phyloP scores from a whole-genome alignment of 331 rosid species.

The Pyracantha coccinea region DNA sequence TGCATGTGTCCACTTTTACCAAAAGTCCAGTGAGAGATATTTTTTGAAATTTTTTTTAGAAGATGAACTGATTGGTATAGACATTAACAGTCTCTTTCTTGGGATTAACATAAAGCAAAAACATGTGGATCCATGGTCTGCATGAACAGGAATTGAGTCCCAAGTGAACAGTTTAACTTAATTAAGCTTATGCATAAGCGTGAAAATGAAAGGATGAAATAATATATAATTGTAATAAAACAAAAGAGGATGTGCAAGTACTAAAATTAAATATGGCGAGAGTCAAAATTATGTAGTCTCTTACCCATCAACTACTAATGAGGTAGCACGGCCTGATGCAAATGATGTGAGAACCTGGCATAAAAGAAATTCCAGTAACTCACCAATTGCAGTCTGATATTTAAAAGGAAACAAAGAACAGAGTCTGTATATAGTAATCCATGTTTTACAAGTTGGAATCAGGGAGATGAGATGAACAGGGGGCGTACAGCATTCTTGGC shows the following conservation, averaged over 20 bases:
- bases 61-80: background rate
- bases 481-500: slow-evolving; percentile 93
- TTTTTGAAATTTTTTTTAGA: background rate
- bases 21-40: background rate
- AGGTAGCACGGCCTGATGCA: slow-evolving; percentile 99
- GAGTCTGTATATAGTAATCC: background rate
- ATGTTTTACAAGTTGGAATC: slow-evolving; percentile 14
- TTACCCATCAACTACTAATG: slow-evolving; percentile 96
- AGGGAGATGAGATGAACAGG: slow-evolving; percentile 9
- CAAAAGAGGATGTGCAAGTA: background rate
- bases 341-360: slow-evolving; percentile 91
- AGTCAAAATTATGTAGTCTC: slow-evolving; percentile 8
- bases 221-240: background rate
- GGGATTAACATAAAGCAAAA: background rate
- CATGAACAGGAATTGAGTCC: background rate
- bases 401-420: slow-evolving; percentile 9
- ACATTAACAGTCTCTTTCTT: background rate
- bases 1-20: background rate
- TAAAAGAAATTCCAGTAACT: slow-evolving; percentile 10
- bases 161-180: background rate
- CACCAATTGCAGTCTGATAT: background rate
- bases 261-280: background rate
- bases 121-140: background rate
- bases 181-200: background rate
- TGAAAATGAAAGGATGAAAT: background rate